These are phyloP conservation scores for Mycena indigotica DNA, from an alignment of 768 basidiomycete genomes.

Conservation along the genomic window DNA sequence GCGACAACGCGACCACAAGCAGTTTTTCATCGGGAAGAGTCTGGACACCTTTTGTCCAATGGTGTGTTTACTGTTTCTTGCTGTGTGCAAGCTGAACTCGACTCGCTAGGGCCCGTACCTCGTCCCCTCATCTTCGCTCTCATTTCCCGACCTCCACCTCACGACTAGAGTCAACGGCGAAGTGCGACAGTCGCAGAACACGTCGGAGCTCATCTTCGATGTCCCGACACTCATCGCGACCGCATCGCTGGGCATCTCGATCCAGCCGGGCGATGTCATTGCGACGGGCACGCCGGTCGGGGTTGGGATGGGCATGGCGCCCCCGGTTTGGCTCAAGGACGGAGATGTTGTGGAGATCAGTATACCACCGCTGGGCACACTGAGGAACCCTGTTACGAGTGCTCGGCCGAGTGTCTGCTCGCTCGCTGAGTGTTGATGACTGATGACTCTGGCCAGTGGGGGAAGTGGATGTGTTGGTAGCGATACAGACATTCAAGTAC, in stretches of 20 bases:
- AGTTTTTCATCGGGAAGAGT: conserved; percentile 25
- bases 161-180: conserved; percentile 22
- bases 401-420: conserved; percentile 8
- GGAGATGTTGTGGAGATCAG: conserved; percentile 23
- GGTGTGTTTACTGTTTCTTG: conserved; percentile 5
- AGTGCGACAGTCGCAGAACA: conserved; percentile 25
- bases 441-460: too few species aligned
- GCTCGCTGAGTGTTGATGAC: neutral
- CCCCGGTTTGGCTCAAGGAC: conserved; percentile 22
- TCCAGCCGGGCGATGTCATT: conserved; percentile 23
- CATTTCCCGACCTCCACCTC: conserved; percentile 17
- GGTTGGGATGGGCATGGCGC: conserved; percentile 22
- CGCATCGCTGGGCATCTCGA: conserved; percentile 21
- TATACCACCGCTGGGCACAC: conserved; percentile 20
- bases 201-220: conserved; percentile 26
- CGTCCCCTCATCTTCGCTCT: conserved; percentile 22
- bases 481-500: too few species aligned
- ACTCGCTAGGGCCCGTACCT: conserved; percentile 18
- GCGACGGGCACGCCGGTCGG: conserved; percentile 24
- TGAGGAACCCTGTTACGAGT: conserved; percentile 18
- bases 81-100: neutral
- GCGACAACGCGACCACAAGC: conserved; percentile 25
- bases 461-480: too few species aligned
- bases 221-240: conserved; percentile 23
- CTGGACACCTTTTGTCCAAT: conserved; percentile 25